Percentiles rank a stretch among this genome's conserved stretches.
Evolutionary conservation across 345 rosid genomes (phyloP).

Genomic region (Heritiera fomes): DNA sequence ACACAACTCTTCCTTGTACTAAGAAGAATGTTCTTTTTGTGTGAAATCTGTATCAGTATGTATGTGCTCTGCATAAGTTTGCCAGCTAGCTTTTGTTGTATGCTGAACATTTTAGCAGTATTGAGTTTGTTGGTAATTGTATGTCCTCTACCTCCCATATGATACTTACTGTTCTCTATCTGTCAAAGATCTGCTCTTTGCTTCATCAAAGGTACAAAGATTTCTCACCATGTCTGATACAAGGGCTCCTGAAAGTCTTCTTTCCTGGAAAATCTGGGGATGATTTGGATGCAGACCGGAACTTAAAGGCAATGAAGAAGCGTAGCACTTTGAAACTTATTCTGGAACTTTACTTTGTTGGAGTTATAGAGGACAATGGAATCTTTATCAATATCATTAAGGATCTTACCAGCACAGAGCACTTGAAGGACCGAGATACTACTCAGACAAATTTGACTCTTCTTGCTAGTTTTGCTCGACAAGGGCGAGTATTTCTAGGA

Average conservation of each 20-base stretch:
- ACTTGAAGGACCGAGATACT: slow-evolving; percentile 84
- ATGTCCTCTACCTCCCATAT: slow-evolving; percentile 1
- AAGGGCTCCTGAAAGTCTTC: slow-evolving; percentile 88
- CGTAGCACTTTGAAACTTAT: slow-evolving; percentile 92
- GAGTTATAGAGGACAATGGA: slow-evolving; percentile 80
- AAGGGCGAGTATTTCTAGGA: slow-evolving; percentile 92
- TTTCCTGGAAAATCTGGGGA: slow-evolving; percentile 92
- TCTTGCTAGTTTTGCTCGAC: slow-evolving; percentile 95
- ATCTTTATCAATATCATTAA: slow-evolving; percentile 77
- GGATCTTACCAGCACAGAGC: slow-evolving; percentile 81
- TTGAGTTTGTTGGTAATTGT: neutral
- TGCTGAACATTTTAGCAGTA: neutral
- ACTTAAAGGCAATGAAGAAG: slow-evolving; percentile 90
- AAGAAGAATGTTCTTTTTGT: neutral
- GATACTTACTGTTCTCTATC: slow-evolving; percentile 30
- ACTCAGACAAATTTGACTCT: slow-evolving; percentile 93
- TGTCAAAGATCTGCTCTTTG: slow-evolving; percentile 82
- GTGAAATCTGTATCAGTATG: neutral
- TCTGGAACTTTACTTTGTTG: slow-evolving; percentile 91
- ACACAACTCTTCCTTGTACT: neutral
- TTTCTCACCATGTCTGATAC: slow-evolving; percentile 81
- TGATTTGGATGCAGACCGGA: slow-evolving; percentile 81
- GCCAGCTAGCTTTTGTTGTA: slow-evolving; percentile 8
- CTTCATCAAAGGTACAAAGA: slow-evolving; percentile 98
- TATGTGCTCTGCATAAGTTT: neutral